phyloP scores from a whole-genome alignment of 805 yeast species.

The Citeromyces matritensis region DNA sequence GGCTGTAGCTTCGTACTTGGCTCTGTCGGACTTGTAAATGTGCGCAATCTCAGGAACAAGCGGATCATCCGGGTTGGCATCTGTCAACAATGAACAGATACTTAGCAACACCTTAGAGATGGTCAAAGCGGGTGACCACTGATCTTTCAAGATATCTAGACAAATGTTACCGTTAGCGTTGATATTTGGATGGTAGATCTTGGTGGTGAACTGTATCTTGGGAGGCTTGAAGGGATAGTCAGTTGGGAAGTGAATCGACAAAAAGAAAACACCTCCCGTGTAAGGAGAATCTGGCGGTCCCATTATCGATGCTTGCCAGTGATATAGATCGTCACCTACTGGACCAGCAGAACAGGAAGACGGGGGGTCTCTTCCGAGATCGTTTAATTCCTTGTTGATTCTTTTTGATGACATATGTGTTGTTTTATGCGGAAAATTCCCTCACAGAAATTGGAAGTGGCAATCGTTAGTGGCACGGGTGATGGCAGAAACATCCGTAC shows the following conservation, averaged over 20 bases:
- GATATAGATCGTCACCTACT: constrained; percentile 92
- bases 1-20: constrained; percentile 92
- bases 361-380: constrained; percentile 97
- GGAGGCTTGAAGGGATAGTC: constrained; percentile 99
- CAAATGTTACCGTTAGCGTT: constrained; percentile 93
- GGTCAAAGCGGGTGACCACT: constrained; percentile 98
- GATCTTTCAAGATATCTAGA: constrained; percentile 91
- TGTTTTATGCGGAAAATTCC: constrained; percentile 1
- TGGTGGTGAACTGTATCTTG: constrained; percentile 82
- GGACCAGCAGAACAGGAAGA: constrained; percentile 99
- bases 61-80: constrained; percentile 98
- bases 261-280: constrained; percentile 80
- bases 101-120: constrained; percentile 90
- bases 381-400: constrained; percentile 89
- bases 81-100: constrained; percentile 89
- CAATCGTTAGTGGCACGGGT: background rate
- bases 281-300: constrained; percentile 93
- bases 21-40: constrained; percentile 84
- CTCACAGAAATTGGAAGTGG: constrained; percentile 1
- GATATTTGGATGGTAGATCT: constrained; percentile 95
- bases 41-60: constrained; percentile 97
- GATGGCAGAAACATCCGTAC: constrained; percentile 1
- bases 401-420: constrained; percentile 79
- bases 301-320: constrained; percentile 99
- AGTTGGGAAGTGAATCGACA: constrained; percentile 95